Base-by-base conservation (phyloP, 768 basidiomycete species). In the Leccinum fibrillosum region DNA sequence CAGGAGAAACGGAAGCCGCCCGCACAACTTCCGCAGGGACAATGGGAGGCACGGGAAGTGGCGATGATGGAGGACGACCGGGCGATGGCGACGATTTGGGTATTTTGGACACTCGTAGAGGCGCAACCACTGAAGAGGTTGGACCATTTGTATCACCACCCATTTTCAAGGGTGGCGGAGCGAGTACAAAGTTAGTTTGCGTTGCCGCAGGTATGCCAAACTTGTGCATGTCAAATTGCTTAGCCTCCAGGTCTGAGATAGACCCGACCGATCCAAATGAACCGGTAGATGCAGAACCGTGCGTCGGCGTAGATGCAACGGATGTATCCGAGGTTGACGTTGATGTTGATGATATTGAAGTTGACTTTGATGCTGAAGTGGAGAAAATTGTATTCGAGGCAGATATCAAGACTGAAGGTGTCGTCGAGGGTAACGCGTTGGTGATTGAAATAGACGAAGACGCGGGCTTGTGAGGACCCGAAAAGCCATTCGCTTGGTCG, bases 51-150 rank as follows among this genome's bases (percentile, higher is more conserved):
- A 55, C 44, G 1, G 58, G 57, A 11, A 67, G 56, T 9, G 66
- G 68, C 2, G 64, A 66, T 8, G 58, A 55, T 8, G 62, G 64
- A 39, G 59, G 56, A 32, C 56, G 30, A 49, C 61, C 45, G 49
- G 64, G 55, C 7, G 62, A 70, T 3, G 62, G 58, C 2, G 66
- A 32, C 25, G 61, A 49, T n/a, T 61, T 63, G 11, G 71, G 69
- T 1, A 65, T 61, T 61, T 74, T 72, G 53, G 56, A 57, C 19
- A 72, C 34, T 11, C 71, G 64, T 0, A 72, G 49, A 0, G 71
- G 71, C 8, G 72, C 68, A 2, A 72, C 60, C 0, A 34, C 28
- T 0, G 70, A 52, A 1, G 66, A 59, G 1, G 52, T 42, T 19
- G 49, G 1, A 7, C 44, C 39, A 25, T 30, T 58, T 15, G 35